Evolutionary conservation across 306 rosid genomes (phyloP), one percentile per base, ranked within the genome.

Genomic region (Vigna mungo): DNA sequence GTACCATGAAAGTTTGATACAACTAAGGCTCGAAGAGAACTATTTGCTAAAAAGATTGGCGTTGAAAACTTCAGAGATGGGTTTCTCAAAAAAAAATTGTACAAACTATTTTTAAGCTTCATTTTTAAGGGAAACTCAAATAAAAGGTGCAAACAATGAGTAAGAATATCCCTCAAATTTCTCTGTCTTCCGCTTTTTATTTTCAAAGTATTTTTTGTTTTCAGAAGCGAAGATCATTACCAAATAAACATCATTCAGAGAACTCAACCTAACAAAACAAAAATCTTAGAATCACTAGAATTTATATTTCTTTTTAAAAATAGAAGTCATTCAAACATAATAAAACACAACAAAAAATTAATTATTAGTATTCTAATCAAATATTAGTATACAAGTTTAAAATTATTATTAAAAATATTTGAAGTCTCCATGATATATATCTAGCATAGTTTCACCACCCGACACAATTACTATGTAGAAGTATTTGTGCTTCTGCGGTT

Each of bases 1-100:
- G 70, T 32, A 27, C 32, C 46, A 27, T 52, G 58, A 41, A 65
- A 72, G 64, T 55, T 34, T 21, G 47, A 41, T 41, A 30, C 68
- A 73, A 41, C 46, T 9, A 41, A 52, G 25, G 12, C 54, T 37
- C 11, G 30, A 47, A 27, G 34, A 61, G 3, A 61, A 5, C 6
- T 32, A 32, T 15, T 61, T 36, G 15, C 53, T 73, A 15, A 34
- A 1, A 47, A 75, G 21, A 49, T 34, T 74, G 30, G 53, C 49
- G 14, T 11, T 49, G 37, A 20, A 16, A 70, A 60, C 21, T 14
- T 66, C 37, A 21, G 16, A 41, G 54, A 70, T 37, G 54, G 44
- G 30, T 20, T 41, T 30, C 17, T 30, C 30, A 58, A 44, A 77
- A 41, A 0, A 21, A 21, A 21, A 34, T 36, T 27, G 11, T 78